Conservation (phyloP, 371 early-diverging fungal genomes). For the Mortierella sp. region DNA sequence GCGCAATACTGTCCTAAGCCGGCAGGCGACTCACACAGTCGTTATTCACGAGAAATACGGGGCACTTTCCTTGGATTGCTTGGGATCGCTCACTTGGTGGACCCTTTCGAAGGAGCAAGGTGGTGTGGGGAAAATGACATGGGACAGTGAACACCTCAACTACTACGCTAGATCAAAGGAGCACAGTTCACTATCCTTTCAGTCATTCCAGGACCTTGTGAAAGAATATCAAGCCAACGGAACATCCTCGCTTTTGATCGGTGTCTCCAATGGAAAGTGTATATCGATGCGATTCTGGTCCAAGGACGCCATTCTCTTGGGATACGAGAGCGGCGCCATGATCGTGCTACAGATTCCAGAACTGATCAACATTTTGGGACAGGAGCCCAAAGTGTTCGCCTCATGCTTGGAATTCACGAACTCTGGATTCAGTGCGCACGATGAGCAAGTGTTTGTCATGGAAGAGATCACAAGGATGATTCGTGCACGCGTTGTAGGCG, state of each 20-base stretch:
- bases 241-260: constrained; percentile 25
- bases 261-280: constrained; percentile 53
- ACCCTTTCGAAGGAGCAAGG: constrained; percentile 35
- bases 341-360: constrained; percentile 56
- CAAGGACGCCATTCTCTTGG: constrained; percentile 54
- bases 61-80: constrained; percentile 51
- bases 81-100: constrained; percentile 56
- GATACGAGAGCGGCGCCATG: constrained; percentile 59
- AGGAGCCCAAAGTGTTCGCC: constrained; percentile 53
- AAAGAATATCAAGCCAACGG: constrained; percentile 46
- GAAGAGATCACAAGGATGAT: constrained; percentile 56
- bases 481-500: constrained; percentile 54
- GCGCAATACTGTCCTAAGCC: constrained; percentile 33
- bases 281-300: constrained; percentile 63
- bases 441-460: constrained; percentile 54
- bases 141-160: constrained; percentile 53
- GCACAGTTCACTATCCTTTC: constrained; percentile 45
- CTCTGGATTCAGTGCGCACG: constrained; percentile 44
- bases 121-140: constrained; percentile 35
- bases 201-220: constrained; percentile 44
- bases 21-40: constrained; percentile 41
- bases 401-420: constrained; percentile 53
- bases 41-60: constrained; percentile 45
- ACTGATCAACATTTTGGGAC: constrained; percentile 55
- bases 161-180: constrained; percentile 55